Conservation (phyloP, 495 filamentous ascomycete genomes). For the Penicillium mononematosum region DNA sequence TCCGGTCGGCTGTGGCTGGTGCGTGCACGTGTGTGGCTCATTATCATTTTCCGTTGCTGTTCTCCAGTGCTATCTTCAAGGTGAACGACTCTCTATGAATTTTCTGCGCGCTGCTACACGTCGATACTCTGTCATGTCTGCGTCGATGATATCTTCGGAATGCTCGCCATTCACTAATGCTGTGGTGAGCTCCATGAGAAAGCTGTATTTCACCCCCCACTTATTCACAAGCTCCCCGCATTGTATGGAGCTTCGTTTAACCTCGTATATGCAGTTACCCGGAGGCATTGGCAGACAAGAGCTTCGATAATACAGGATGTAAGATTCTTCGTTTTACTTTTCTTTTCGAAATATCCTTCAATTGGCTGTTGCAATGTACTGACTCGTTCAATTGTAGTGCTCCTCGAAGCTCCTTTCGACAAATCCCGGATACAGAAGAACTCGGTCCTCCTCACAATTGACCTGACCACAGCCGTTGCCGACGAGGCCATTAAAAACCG, state of each 20-base stretch:
- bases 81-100: constrained; percentile 22
- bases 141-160: constrained; percentile 18
- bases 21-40: constrained; percentile 13
- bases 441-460: constrained; percentile 84
- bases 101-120: constrained; percentile 21
- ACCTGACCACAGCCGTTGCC: constrained; percentile 84
- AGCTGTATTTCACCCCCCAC: constrained; percentile 59
- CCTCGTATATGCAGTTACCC: constrained; percentile 64
- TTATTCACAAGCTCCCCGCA: constrained; percentile 19
- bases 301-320: constrained; percentile 93
- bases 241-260: constrained; percentile 23
- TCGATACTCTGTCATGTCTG: constrained; percentile 36
- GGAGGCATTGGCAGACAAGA: constrained; percentile 80
- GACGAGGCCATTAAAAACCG: constrained; percentile 80
- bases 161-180: constrained; percentile 70
- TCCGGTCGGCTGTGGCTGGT: constrained; percentile 13
- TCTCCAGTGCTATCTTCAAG: background rate
- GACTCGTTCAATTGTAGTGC: constrained; percentile 48
- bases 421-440: constrained; percentile 58
- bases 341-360: background rate
- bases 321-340: constrained; percentile 24
- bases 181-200: constrained; percentile 77
- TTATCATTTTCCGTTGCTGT: background rate
- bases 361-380: constrained; percentile 2
- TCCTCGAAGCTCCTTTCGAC: constrained; percentile 73